Percentiles rank a stretch among this genome's conserved stretches.
Evolutionary conservation across 1,284 basidiomycete species (phyloP).

Genomic region (Schizopora paradoxa): DNA sequence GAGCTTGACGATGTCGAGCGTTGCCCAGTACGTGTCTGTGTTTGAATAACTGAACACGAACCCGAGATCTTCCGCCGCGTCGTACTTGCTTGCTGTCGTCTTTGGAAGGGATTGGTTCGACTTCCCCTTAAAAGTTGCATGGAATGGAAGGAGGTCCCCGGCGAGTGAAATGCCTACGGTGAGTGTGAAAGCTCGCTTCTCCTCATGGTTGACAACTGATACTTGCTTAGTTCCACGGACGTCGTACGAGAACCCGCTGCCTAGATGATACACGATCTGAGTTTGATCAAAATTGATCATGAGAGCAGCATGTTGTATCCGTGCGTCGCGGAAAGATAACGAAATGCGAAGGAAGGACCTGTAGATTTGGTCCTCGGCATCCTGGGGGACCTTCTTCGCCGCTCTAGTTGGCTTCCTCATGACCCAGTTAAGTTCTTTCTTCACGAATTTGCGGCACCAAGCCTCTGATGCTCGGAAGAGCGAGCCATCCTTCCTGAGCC

Average conservation of each 20-base stretch:
- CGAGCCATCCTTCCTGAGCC: constrained; percentile 2
- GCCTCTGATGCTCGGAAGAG: neutral
- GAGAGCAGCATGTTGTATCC: neutral
- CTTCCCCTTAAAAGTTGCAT: constrained; percentile 27
- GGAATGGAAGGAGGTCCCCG: constrained; percentile 29
- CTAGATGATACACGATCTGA: constrained; percentile 26
- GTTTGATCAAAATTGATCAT: constrained; percentile 37
- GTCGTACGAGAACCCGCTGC: constrained; percentile 27
- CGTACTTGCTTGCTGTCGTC: constrained; percentile 15
- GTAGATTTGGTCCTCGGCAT: constrained; percentile 5
- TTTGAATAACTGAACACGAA: constrained; percentile 27
- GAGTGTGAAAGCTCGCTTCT: constrained; percentile 35
- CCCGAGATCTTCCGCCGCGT: constrained; percentile 23
- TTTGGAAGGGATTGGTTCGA: constrained; percentile 23
- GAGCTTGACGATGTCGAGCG: neutral
- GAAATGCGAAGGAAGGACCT: constrained; percentile 1
- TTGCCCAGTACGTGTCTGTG: constrained; percentile 37
- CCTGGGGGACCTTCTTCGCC: constrained; percentile 16
- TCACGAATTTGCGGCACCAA: neutral
- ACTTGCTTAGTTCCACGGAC: constrained; percentile 30
- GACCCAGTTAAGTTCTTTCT: neutral
- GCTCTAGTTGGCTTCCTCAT: constrained; percentile 14
- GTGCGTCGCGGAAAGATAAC: neutral
- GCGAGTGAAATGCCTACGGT: constrained; percentile 25
- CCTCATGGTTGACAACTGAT: constrained; percentile 27